Percentiles rank a stretch among this genome's conserved stretches.
These are phyloP conservation scores for Coriolopsis trogii DNA, from an alignment of 1,284 basidiomycete genomes.

Conservation along the genomic window DNA sequence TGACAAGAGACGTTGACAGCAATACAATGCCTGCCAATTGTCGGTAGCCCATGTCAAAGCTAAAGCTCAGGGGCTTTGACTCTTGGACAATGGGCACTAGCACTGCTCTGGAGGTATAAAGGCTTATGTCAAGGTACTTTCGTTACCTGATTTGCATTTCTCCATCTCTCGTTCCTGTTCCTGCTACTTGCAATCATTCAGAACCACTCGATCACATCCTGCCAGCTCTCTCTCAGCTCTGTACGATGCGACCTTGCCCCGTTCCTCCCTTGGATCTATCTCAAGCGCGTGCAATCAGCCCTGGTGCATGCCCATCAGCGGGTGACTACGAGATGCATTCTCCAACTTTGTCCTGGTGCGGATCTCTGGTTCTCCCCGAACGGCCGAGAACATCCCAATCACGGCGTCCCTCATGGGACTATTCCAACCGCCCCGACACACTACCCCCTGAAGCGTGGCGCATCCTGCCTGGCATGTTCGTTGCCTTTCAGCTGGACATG, in stretches of 20 bases:
- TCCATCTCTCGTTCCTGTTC: not conserved
- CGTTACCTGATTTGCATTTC: conserved; percentile 3
- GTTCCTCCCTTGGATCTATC: conserved; percentile 13
- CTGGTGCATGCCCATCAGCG: conserved; percentile 18
- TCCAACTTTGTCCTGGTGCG: conserved; percentile 13
- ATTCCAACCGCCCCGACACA: conserved; percentile 9
- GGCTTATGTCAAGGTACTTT: not conserved
- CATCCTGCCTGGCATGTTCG: conserved; percentile 23
- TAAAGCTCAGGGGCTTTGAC: conserved; percentile 13
- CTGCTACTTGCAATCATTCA: not conserved
- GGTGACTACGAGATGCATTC: conserved; percentile 20
- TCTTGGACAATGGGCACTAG: conserved; percentile 16
- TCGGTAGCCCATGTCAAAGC: conserved; percentile 5
- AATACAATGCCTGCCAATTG: conserved; percentile 13
- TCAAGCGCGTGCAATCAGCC: conserved; percentile 15
- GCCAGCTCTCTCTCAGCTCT: no score
- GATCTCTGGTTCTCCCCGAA: conserved; percentile 12
- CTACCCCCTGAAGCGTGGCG: conserved; percentile 15
- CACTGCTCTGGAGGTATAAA: conserved; percentile 13
- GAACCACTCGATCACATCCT: not conserved
- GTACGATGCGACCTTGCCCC: no score
- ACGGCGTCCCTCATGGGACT: conserved; percentile 16
- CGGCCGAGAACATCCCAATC: conserved; percentile 20
- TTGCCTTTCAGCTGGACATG: conserved; percentile 26
- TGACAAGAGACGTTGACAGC: no score